These are phyloP conservation scores for Keqinozyma sinolaborantium DNA, from an alignment of 1,139 yeast species.

Conservation along the genomic window DNA sequence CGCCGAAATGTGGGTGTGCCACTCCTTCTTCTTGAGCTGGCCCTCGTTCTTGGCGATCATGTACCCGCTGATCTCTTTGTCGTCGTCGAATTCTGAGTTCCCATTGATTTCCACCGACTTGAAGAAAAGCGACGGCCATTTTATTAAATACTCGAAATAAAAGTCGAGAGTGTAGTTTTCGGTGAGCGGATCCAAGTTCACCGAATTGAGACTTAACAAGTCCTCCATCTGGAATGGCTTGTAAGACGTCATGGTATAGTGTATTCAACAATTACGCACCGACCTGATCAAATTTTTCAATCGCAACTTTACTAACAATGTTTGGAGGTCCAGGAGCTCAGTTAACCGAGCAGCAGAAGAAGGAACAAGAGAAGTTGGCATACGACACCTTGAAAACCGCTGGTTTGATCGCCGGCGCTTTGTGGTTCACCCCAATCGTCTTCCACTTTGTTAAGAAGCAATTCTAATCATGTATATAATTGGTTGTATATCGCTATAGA, in stretches of 20 bases:
- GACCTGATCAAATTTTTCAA: constrained; percentile 1
- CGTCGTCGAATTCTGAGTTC: constrained; percentile 13
- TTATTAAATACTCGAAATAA: constrained; percentile 75
- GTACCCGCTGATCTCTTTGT: constrained; percentile 55
- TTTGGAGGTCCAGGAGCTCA: constrained; percentile 70
- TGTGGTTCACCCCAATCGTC: constrained; percentile 73
- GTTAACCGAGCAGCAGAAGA: constrained; percentile 76
- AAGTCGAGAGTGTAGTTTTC: constrained; percentile 86
- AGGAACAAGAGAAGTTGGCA: constrained; percentile 67
- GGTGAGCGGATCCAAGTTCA: constrained; percentile 83
- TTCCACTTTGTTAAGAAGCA: constrained; percentile 61
- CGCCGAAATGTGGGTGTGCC: constrained; percentile 98
- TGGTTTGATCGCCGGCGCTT: constrained; percentile 67
- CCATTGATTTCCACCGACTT: constrained; percentile 49
- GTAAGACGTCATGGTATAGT: constrained; percentile 64
- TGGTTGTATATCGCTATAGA: constrained; percentile 3
- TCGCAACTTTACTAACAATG: constrained; percentile 36
- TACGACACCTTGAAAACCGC: constrained; percentile 65
- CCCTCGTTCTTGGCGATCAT: constrained; percentile 99
- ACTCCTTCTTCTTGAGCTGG: constrained; percentile 54
- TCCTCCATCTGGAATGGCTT: constrained; percentile 87
- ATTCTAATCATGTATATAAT: constrained; percentile 22
- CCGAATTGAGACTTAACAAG: constrained; percentile 64
- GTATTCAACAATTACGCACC: constrained; percentile 1
- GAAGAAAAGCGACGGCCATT: constrained; percentile 90